Percentiles rank a stretch among this genome's conserved stretches.
phyloP scores from a whole-genome alignment of 148 eudicot species.

The Cornus controversa region DNA sequence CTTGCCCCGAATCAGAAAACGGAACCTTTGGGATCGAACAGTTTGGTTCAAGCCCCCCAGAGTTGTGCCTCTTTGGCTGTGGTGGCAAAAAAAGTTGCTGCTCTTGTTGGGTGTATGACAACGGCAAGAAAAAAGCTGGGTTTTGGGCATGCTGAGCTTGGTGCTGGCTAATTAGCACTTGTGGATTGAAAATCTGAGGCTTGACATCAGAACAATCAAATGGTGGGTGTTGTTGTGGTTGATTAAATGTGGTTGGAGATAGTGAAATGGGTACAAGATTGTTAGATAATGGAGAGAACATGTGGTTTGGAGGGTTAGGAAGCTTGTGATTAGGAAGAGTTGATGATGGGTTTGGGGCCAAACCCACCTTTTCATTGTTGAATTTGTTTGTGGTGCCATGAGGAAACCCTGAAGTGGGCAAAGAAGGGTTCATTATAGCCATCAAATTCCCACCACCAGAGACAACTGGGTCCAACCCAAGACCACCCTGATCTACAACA shows the following conservation, averaged over 20 bases:
- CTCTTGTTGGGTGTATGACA: slow-evolving; percentile 34
- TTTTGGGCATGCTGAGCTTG: slow-evolving; percentile 44
- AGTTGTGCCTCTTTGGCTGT: slow-evolving; percentile 59
- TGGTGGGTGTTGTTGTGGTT: slow-evolving; percentile 4
- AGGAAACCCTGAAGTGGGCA: slow-evolving; percentile 12
- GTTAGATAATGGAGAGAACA: slow-evolving; percentile 16
- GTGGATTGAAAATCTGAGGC: slow-evolving; percentile 49
- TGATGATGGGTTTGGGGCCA: slow-evolving; percentile 13
- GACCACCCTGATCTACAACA: slow-evolving; percentile 53
- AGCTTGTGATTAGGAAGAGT: slow-evolving; percentile 7
- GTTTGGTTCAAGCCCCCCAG: slow-evolving; percentile 42
- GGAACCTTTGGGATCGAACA: slow-evolving; percentile 28
- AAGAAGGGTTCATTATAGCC: slow-evolving; percentile 11
- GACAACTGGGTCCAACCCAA: slow-evolving; percentile 33
- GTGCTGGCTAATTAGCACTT: slow-evolving; percentile 44
- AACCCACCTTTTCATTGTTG: slow-evolving; percentile 15
- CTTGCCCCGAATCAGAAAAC: slow-evolving; percentile 39
- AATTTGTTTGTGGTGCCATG: slow-evolving; percentile 10
- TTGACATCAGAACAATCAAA: slow-evolving; percentile 41
- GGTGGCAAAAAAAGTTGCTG: slow-evolving; percentile 44
- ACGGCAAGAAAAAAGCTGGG: slow-evolving; percentile 49
- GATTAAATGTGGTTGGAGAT: slow-evolving; percentile 5
- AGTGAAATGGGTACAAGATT: slow-evolving; percentile 14
- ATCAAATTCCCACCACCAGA: slow-evolving; percentile 25
- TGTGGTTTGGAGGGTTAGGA: slow-evolving; percentile 24